Evolutionary conservation across 805 yeast species (phyloP), one percentile per base, ranked within the genome.

Genomic region (Blastobotrys muscicola): DNA sequence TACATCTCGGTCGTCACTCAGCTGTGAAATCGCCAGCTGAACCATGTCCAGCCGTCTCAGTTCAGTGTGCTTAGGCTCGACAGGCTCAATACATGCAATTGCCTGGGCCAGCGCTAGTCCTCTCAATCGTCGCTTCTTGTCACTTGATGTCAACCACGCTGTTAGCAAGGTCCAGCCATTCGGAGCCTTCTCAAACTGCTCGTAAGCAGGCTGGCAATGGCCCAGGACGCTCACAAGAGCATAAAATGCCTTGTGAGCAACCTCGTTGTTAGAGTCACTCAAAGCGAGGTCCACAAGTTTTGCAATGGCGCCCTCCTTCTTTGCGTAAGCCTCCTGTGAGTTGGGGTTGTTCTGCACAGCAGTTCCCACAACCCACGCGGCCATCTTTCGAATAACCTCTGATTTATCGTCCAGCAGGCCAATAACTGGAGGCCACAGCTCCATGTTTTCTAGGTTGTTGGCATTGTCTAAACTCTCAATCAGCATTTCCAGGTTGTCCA

Each of bases 401-500:
- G 67, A 65, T 5, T 67, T 64, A 30, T 65, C 65, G 29, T 66
- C 65, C 40, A 87, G 65, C 42, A 74, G 72, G 1, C 62, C 59
- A n/a, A 86, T 66, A 36, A 89, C 60, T 2, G 79, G 68, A 15
- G 72, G 76, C 98, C 97, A 92, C 49, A 87, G 71, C 50, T 78
- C 76, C 69, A 89, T 59, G 54, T 82, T 83, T 50, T 84, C 90
- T 51, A 90, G 80, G 56, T 86, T 86, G 64, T 90, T 89, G 16
- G 97, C 97, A 61, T 92, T 92, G 62, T 92, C 97, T 47, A 90
- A 64, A 56, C 87, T 87, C 59, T 90, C 97, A 39, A 92, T 81
- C 41, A 90, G 68, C 90, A 89, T 86, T 60, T 90, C 96, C 56
- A 90, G 82, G 60, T 86, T 85, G 51, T 90, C 97, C 47, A 87